Evolutionary conservation across 768 basidiomycete species (phyloP), one percentile per base, ranked within the genome.

Genomic region (Trametes meyenii): DNA sequence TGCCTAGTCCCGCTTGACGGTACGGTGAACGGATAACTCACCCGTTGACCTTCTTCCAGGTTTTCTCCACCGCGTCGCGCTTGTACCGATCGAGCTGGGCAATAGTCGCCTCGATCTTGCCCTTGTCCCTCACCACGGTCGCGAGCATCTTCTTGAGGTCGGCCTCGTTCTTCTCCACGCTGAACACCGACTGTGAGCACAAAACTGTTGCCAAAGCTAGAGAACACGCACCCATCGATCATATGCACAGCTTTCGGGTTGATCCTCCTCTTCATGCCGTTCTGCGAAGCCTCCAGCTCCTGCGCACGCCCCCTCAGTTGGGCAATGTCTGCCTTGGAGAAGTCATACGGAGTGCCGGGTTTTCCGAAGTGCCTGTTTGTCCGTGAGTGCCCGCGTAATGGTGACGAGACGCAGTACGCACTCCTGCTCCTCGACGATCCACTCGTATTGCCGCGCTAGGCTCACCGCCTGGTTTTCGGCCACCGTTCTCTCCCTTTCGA

Each of bases 1-100:
- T 49, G 24, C 36, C 45, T 55, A 49, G 51, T n/a, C 36, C 29
- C 12, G 16, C n/a, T 3, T 16, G 23, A 21, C 17, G 19, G 17
- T 40, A 21, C 39, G 23, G 5, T 13, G 23, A 16, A 0, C 17
- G 46, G 16, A 23, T 36, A 21, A 77, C 90, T 68, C 70, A 96
- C 95, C 81, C 84, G 71, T 92, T 90, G 68, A 99, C 97, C 71
- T 96, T 96, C 69, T 90, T 86, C 96, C 97, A 99, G 0, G 96
- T 98, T 76, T 90, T 96, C 73, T 87, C 85, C 53, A 98, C 78
- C 0, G 97, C 93, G 66, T 96, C 95, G 29, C 91, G 85, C 77
- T 99, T 99, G 74, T 96, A 94, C 50, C 86, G 83, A 72, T 98
- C 96, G 11, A 98, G 85, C 70, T 97, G 92, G 33, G 85, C 87